Percentiles rank a stretch among this genome's conserved stretches.
Conservation (phyloP, 2,329 filamentous ascomycete species). For the Chalara sp. region DNA sequence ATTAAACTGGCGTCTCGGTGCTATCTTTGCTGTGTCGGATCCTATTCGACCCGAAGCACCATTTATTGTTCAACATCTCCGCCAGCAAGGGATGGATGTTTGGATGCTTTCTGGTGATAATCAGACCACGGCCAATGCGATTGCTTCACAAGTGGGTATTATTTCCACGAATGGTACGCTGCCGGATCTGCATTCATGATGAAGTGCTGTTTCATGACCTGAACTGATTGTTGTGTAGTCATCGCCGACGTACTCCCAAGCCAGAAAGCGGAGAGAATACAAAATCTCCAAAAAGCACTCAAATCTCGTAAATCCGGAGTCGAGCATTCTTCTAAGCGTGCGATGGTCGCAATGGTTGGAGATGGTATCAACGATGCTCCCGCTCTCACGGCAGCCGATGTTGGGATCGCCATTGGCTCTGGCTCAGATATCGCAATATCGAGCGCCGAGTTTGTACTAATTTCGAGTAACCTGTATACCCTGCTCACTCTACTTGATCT, state of each 20-base stretch:
- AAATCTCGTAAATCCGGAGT: neutral
- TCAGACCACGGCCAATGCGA: slow-evolving; percentile 71
- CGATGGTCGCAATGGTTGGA: slow-evolving; percentile 4
- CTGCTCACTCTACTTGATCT: slow-evolving; percentile 1
- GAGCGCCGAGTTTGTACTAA: slow-evolving; percentile 1
- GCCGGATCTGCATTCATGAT: neutral
- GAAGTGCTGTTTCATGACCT: neutral
- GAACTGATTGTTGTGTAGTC: neutral
- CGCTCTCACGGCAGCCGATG: slow-evolving; percentile 2
- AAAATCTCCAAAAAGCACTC: neutral
- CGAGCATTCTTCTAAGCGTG: slow-evolving; percentile 15
- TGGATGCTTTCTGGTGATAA: slow-evolving; percentile 97
- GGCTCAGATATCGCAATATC: slow-evolving; percentile 5
- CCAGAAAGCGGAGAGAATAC: slow-evolving; percentile 4
- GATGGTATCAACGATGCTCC: slow-evolving; percentile 7
- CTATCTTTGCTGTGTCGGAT: slow-evolving; percentile 72
- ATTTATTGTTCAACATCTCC: slow-evolving; percentile 57
- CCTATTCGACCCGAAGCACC: slow-evolving; percentile 69
- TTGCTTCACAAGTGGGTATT: slow-evolving; percentile 72
- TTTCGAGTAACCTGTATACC: slow-evolving; percentile 1
- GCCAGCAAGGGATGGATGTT: slow-evolving; percentile 60
- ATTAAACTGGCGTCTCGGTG: slow-evolving; percentile 45
- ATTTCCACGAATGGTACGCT: slow-evolving; percentile 47
- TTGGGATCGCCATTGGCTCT: slow-evolving; percentile 4
- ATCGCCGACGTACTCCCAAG: slow-evolving; percentile 4